phyloP scores from a whole-genome alignment of 148 eudicot genomes.

The Heliamphora exappendiculata region DNA sequence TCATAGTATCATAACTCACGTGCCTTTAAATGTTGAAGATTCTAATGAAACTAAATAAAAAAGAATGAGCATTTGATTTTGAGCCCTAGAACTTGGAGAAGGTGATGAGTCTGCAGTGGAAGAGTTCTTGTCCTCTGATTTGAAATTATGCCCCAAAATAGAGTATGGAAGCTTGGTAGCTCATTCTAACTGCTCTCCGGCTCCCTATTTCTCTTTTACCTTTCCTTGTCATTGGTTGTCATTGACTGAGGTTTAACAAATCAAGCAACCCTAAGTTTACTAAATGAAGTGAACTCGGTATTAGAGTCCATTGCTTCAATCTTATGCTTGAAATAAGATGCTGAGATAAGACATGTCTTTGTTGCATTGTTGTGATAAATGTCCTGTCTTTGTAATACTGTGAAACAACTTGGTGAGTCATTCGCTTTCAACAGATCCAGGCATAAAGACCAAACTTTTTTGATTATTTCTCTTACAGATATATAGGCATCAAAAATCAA shows the following conservation, averaged over 20 bases:
- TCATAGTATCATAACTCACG: not conserved
- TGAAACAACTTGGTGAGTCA: not conserved
- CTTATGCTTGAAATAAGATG: constrained; percentile 3
- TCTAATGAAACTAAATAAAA: not conserved
- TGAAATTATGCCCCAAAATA: not conserved
- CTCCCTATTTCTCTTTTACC: not conserved
- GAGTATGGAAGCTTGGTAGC: not conserved
- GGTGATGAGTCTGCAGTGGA: not conserved
- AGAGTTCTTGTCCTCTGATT: not conserved
- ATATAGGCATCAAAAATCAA: not conserved
- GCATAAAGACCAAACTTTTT: not conserved
- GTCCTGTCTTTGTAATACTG: not conserved
- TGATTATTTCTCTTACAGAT: not conserved
- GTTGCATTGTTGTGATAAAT: not conserved
- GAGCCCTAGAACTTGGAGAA: constrained; percentile 1
- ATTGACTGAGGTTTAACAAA: not conserved
- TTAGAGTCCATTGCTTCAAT: not conserved
- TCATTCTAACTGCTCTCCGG: not conserved
- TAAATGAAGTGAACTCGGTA: not conserved
- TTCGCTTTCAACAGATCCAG: not conserved
- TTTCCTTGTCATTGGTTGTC: too few species aligned
- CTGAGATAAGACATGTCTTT: not conserved
- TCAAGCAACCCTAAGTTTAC: not conserved
- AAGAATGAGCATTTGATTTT: not conserved
- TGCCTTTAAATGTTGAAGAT: not conserved